Conservation (phyloP, 225 moss, liverwort and hornwort genomes). For the Ulota crispa region DNA sequence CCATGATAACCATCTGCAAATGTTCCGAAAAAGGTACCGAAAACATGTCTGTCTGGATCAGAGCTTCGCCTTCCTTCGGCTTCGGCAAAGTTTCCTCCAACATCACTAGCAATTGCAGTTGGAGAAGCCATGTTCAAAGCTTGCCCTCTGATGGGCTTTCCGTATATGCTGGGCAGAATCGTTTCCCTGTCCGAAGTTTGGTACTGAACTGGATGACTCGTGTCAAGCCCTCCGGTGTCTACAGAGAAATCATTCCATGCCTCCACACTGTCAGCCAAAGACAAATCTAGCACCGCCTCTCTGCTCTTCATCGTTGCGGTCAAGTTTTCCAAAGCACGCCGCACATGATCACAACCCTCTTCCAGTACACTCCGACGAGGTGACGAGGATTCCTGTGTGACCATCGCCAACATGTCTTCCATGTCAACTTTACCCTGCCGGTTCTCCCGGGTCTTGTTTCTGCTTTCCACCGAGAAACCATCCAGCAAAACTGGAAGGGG, state of each 20-base stretch:
- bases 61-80: constrained; percentile 17
- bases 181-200: constrained; percentile 31
- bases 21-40: constrained; percentile 56
- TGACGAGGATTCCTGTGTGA: constrained; percentile 13
- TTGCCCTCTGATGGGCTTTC: constrained; percentile 50
- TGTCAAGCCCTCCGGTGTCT: constrained; percentile 20
- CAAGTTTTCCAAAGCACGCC: constrained; percentile 36
- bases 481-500: constrained; percentile 54
- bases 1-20: constrained; percentile 24
- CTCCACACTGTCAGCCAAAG: constrained; percentile 58
- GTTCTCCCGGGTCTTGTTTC: constrained; percentile 3
- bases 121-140: constrained; percentile 20
- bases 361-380: constrained; percentile 28
- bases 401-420: constrained; percentile 14
- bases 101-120: not conserved
- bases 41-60: constrained; percentile 25
- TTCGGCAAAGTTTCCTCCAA: constrained; percentile 18
- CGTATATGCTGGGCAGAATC: constrained; percentile 7
- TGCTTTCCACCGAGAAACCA: not conserved
- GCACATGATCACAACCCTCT: constrained; percentile 48
- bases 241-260: constrained; percentile 40
- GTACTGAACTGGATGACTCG: constrained; percentile 44
- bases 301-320: constrained; percentile 26
- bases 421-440: not conserved
- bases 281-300: constrained; percentile 35